Percentiles rank a stretch among this genome's conserved stretches.
phyloP scores from a whole-genome alignment of 306 rosid genomes.

The Cucurbita moschata region DNA sequence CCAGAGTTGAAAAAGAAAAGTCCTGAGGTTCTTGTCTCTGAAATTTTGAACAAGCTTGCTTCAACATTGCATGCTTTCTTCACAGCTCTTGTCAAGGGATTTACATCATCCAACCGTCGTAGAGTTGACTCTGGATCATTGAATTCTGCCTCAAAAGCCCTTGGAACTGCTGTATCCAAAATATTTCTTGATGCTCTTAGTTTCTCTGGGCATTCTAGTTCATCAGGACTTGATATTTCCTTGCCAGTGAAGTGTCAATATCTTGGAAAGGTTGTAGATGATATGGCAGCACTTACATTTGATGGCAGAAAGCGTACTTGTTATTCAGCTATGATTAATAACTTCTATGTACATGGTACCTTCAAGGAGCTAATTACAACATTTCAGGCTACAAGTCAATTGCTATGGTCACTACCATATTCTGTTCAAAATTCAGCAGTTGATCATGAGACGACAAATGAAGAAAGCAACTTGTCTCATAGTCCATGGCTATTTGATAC shows the following conservation, averaged over 20 bases:
- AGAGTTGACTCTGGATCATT: constrained; percentile 76
- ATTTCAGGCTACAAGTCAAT: constrained; percentile 94
- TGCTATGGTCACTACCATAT: constrained; percentile 72
- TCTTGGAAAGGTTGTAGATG: constrained; percentile 90
- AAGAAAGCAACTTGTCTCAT: constrained; percentile 51
- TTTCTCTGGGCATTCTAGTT: constrained; percentile 67
- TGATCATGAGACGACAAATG: constrained; percentile 51
- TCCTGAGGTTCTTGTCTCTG: constrained; percentile 66
- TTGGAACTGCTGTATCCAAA: constrained; percentile 80
- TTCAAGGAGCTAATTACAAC: constrained; percentile 85
- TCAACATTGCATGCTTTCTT: constrained; percentile 75
- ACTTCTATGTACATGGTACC: constrained; percentile 89
- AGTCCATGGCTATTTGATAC: constrained; percentile 88
- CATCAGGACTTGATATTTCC: constrained; percentile 44
- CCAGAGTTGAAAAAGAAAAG: constrained; percentile 91
- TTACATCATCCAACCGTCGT: constrained; percentile 83
- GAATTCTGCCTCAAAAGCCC: constrained; percentile 73
- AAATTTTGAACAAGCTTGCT: constrained; percentile 76
- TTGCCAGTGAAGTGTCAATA: constrained; percentile 87
- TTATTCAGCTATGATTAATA: constrained; percentile 65
- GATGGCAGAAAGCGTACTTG: constrained; percentile 84
- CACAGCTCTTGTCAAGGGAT: constrained; percentile 88
- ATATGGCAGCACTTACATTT: constrained; percentile 73
- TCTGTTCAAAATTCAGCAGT: constrained; percentile 36
- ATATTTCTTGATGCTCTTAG: constrained; percentile 76